Base-by-base conservation (phyloP, 345 rosid species). In the Gossypium anomalum region DNA sequence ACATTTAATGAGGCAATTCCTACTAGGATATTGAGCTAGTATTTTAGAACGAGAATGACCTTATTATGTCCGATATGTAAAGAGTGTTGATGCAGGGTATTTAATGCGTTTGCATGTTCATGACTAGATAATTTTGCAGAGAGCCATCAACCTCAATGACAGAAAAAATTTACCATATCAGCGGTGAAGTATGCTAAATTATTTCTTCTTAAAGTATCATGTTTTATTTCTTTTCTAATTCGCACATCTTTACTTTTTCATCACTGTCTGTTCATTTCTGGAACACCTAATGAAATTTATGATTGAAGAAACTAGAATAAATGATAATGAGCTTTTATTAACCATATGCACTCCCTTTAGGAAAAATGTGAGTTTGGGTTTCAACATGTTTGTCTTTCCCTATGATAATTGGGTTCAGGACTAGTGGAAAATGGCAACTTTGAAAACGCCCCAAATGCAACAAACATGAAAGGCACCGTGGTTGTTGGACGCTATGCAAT, bases 361-460 rank as follows among this genome's bases (percentile, higher is more conserved):
- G 38, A 29, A 29, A 29, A 4, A 29, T 29, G 41, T 12, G 17
- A 13, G 38, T 14, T 25, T 29, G 19, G 49, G 2, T 11, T 19
- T 7, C 20, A 10, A 43, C 10, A 9, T 29, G 16, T 19, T 19
- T 9, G 59, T 0, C 59, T 55, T 55, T 19, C 8, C n/a, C 17
- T 15, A 51, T 51, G 19, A 55, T 53, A 17, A 55, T 55, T n/a
- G 20, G 22, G 1, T 55, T 3, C 84, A 91, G 98, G 98, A 0
- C 44, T 93, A 20, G 13, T 93, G 63, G 93, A 89, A 2, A 93
- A 93, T 66, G 98, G 98, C 2, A 80, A 87, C 83, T 93, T 93
- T 66, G 98, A 91, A 80, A 66, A 43, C 0, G 91, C 86, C 3
- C 98, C 97, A 23, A 80, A 71, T 34, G 81, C 83, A 12, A 76